Evolutionary conservation across 352 stramenopile genomes (phyloP).

Genomic region (Phytophthora pseudosyringae): DNA sequence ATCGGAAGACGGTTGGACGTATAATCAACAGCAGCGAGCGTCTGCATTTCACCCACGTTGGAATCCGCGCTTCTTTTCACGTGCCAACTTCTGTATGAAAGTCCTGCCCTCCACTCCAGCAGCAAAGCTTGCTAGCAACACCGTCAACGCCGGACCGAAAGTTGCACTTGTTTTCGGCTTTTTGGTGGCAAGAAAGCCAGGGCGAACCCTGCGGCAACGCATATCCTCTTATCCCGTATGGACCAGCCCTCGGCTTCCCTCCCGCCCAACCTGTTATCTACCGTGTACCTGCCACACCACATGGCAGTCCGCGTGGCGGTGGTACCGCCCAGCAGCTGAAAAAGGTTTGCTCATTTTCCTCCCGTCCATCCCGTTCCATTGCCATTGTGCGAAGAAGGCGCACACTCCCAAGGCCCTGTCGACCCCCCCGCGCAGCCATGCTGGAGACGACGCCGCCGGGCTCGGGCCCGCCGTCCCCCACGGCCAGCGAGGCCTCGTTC

Average conservation of each 20-base stretch:
- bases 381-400: slow-evolving; percentile 4
- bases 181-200: slow-evolving; percentile 7
- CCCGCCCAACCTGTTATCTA: not conserved
- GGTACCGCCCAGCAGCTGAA: slow-evolving; percentile 9
- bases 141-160: not conserved
- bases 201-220: not conserved
- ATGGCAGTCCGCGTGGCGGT: not conserved
- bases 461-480: slow-evolving; percentile 35
- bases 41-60: not conserved
- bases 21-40: not conserved
- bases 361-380: slow-evolving; percentile 8
- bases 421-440: slow-evolving; percentile 19
- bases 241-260: not conserved
- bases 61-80: not conserved
- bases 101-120: too few relatives aligned
- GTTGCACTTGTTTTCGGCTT: slow-evolving; percentile 3
- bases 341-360: slow-evolving; percentile 12
- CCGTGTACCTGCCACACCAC: not conserved
- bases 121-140: too few relatives aligned
- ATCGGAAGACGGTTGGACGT: slow-evolving; percentile 2
- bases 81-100: too few relatives aligned
- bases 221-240: not conserved
- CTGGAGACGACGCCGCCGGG: slow-evolving; percentile 45
- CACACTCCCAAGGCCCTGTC: not conserved
- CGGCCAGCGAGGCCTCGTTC: slow-evolving; percentile 35